Evolutionary conservation across 768 basidiomycete species (phyloP), one percentile per base, ranked within the genome.

Genomic region (Pilatotrama ljubarskyi): DNA sequence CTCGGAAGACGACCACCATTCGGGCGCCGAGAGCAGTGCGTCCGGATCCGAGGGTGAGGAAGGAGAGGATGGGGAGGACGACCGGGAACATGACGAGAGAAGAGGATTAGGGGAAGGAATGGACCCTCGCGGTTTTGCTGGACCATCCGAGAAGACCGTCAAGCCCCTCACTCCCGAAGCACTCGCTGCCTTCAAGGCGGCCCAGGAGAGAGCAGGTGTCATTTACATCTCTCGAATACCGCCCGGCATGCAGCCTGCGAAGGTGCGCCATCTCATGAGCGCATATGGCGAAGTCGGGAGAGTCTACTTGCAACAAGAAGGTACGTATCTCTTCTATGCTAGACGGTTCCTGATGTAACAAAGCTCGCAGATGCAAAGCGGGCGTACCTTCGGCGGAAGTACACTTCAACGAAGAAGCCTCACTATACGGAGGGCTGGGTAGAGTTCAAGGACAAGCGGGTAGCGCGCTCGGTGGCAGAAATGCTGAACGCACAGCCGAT

Each of bases 401-500:
- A 87, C 71, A 93, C 91, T 3, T 78, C 89, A 2, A 93, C 89
- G 9, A 90, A 91, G 72, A 91, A 91, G 64, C 80, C 87, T 11
- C 92, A 95, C 67, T 98, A 89, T 70, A 90, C 90, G 0, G 97
- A 99, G 72, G 97, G 97, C 32, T 99, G 97, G 97, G 89, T 98
- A 41, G 97, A 99, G 74, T 98, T 98, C 77, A 87, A 89, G 64
- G 91, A 98, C 75, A 98, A 98, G 75, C 86, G 84, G 47, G 79
- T 98, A 43, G 97, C 95, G 0, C 84, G 95, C 18, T 86, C 85
- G 38, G 88, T 95, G 9, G 96, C 96, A 8, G 92, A 85, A 56
- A 93, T 98, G 93, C 78, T 99, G 64, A 99, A 99, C 70, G 97
- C 95, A 1, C 88, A 95, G 68, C 84, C 93, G 1, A 95, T 99